phyloP scores from a whole-genome alignment of 2,329 filamentous ascomycete species.

The Aspergillus sp. region DNA sequence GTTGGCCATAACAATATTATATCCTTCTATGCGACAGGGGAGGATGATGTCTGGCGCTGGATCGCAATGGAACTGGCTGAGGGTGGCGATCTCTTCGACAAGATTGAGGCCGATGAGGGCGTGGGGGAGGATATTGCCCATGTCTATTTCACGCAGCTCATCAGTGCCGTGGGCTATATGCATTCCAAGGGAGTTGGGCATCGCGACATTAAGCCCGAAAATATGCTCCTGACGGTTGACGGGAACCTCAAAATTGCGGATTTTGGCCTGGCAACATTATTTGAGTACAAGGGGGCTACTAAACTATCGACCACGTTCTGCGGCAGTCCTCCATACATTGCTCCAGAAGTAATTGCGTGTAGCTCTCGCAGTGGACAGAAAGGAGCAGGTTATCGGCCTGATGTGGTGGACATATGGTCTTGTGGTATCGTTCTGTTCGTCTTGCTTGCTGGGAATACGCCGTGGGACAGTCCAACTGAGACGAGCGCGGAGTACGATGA shows the following conservation, averaged over 20 bases:
- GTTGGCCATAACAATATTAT: conserved; percentile 91
- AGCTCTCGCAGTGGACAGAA: conserved; percentile 42
- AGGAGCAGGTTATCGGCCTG: conserved; percentile 50
- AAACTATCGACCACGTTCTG: conserved; percentile 86
- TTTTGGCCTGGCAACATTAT: conserved; percentile 92
- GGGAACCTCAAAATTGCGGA: conserved; percentile 92
- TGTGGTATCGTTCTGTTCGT: conserved; percentile 98
- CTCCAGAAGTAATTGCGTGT: conserved; percentile 71
- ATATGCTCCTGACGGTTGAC: conserved; percentile 77
- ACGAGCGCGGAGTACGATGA: conserved; percentile 87
- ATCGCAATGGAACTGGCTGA: conserved; percentile 97
- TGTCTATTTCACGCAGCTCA: conserved; percentile 88
- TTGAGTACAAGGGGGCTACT: conserved; percentile 75
- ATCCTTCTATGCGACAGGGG: conserved; percentile 79
- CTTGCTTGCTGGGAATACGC: conserved; percentile 88
- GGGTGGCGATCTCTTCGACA: conserved; percentile 95
- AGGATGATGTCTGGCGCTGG: conserved; percentile 86
- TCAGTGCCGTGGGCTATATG: conserved; percentile 88
- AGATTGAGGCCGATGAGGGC: conserved; percentile 95
- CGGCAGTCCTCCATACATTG: conserved; percentile 94
- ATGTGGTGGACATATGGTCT: conserved; percentile 90
- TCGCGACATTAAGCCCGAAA: conserved; percentile 87
- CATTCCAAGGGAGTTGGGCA: conserved; percentile 94
- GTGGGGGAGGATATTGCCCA: conserved; percentile 94
- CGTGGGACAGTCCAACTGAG: conserved; percentile 87